Base-by-base conservation (phyloP, 2,329 filamentous ascomycete genomes). In the Furcasterigmium furcatum region DNA sequence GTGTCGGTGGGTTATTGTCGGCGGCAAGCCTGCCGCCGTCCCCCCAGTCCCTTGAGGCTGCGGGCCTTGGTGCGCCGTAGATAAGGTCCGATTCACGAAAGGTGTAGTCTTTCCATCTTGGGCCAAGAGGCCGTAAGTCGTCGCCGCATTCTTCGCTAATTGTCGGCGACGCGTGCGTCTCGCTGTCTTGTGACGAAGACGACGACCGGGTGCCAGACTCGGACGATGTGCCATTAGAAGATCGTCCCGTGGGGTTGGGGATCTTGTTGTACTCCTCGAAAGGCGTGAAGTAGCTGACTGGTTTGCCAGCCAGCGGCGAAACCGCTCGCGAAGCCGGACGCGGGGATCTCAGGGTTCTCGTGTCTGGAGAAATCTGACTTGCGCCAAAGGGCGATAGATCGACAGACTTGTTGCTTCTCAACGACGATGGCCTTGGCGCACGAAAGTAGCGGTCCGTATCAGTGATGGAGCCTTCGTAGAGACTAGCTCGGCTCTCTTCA, bases 61-160 rank as follows among this genome's bases (percentile, higher is more conserved):
- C 19, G 19, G 41, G 41, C 10, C 30, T 40, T 10, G 49, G 44
- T 6, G 25, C 38, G 16, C 43, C 38, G 38, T 66, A 67, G 38
- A 62, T 66, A 9, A 65, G 48, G 38, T 67, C 64, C 1, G 59
- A 56, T 44, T 67, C 65, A 10, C 64, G 58, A 18, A 67, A 61
- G 0, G 64, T 65, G 34, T 67, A 67, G 43, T 67, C 64, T 8
- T 56, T 55, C 43, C 56, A 58, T 8, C 55, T 47, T 20, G 57
- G 55, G 19, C 55, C 56, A 13, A 60, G 48, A 4, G 51, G 46
- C 5, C 30, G 34, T 8, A 18, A 14, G n/a, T 18, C 44, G 18
- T 32, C 36, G 5, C 39, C 18, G 20, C 12, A 30, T 14, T 34
- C 36, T 3, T 43, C 24, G 18, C 14, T 36, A 16, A n/a, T 43